Base-by-base conservation (phyloP, 106 monocot species). In the Acanthochlamys bracteata region DNA sequence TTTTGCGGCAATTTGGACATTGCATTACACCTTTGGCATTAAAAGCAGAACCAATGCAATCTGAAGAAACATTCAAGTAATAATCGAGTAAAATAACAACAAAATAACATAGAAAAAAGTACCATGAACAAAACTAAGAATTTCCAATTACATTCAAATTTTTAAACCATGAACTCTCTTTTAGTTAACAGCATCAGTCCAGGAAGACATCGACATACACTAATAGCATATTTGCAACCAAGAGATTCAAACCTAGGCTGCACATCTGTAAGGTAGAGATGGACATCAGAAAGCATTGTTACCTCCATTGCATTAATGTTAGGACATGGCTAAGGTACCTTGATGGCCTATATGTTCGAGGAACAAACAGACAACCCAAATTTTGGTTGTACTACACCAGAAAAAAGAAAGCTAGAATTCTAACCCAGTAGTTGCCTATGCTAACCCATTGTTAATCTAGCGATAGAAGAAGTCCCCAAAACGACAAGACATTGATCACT, bases 11-110 rank as follows among this genome's bases (percentile, higher is more conserved):
- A 65, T 88, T 88, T 41, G 88, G 88, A 60, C 88, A 88, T 63
- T 88, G 88, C 88, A 83, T 84, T 25, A 60, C 47, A 55, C 88
- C 88, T 69, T 88, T 88, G 52, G 72, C 78, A 84, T 88, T 88
- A 60, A 88, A 88, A 61, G 88, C 88, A 12, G 88, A 88, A 41
- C 88, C 88, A 63, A 88, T 84, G 69, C 88, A 88, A 75, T 88
- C 88, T 88, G 78, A 60, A 81, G 21, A 75, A 20, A 55, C 62
- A 69, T 43, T 55, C 33, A 57, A 66, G 55, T 27, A 11, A 40
- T 13, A 71, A 14, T 4, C 61, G 42, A 53, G 20, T 55, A 20
- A 55, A 55, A 14, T 52, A 25, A 45, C 0, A 10, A 45, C 17
- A 24, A 21, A 43, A 17, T 16, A 23, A 53, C 19, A 55, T 39